Percentiles rank a stretch among this genome's conserved stretches.
Evolutionary conservation across 2,329 filamentous ascomycete genomes (phyloP).

Genomic region (Helotiales sp.): DNA sequence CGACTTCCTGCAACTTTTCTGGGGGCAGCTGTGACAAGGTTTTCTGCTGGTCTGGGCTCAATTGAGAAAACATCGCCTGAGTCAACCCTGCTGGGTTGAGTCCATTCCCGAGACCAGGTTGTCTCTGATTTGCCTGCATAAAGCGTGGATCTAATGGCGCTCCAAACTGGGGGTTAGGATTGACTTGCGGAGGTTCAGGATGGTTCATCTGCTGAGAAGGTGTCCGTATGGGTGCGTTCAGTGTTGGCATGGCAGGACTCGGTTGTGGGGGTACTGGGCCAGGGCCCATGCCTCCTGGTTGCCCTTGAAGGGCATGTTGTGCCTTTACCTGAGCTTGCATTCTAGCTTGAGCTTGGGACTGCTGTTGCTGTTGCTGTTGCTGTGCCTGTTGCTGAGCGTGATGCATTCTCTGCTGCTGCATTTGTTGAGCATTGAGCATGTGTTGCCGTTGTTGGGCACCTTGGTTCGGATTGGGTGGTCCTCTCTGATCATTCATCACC

Average conservation of each 20-base stretch:
- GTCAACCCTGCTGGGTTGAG: slow-evolving; percentile 40
- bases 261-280: slow-evolving; percentile 52
- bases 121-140: slow-evolving; percentile 51
- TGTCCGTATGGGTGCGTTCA: slow-evolving; percentile 53
- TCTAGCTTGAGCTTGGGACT: slow-evolving; percentile 28
- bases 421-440: slow-evolving; percentile 32
- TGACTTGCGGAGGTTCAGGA: slow-evolving; percentile 38
- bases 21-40: slow-evolving; percentile 45
- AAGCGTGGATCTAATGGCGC: slow-evolving; percentile 54
- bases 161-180: slow-evolving; percentile 49
- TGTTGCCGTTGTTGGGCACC: slow-evolving; percentile 33
- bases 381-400: slow-evolving; percentile 26
- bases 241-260: slow-evolving; percentile 57
- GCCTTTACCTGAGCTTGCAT: slow-evolving; percentile 37
- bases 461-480: slow-evolving; percentile 27
- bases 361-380: slow-evolving; percentile 25
- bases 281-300: slow-evolving; percentile 51
- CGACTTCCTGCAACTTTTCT: slow-evolving; percentile 53
- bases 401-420: slow-evolving; percentile 31
- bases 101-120: slow-evolving; percentile 29
- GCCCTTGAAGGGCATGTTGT: slow-evolving; percentile 51
- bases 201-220: slow-evolving; percentile 32
- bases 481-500: slow-evolving; percentile 30
- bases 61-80: slow-evolving; percentile 40
- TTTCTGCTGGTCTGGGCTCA: slow-evolving; percentile 49